phyloP scores from a whole-genome alignment of 1,284 basidiomycete species.

The Naganishia sp. region DNA sequence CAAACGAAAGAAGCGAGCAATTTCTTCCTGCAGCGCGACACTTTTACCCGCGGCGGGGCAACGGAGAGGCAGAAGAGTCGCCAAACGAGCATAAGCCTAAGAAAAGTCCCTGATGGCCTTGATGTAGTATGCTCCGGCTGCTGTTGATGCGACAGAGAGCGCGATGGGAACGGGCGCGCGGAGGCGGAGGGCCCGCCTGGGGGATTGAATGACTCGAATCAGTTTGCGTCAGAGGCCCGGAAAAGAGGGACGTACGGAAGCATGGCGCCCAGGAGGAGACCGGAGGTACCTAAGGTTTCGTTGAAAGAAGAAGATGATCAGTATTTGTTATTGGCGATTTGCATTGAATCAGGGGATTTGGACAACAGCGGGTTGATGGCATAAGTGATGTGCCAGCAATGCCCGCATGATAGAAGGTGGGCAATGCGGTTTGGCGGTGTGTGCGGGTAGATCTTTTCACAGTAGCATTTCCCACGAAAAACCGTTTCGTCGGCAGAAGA shows the following conservation, averaged over 20 bases:
- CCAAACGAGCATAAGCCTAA: neutral
- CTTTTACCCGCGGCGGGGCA: too few relatives aligned
- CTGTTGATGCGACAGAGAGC: constrained; percentile 28
- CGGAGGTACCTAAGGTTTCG: constrained; percentile 17
- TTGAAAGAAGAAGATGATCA: neutral
- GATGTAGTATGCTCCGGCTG: constrained; percentile 32
- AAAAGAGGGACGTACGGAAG: constrained; percentile 21
- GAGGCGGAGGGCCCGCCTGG: constrained; percentile 31
- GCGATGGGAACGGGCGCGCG: constrained; percentile 32
- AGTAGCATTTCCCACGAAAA: too few relatives aligned
- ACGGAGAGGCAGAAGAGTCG: neutral
- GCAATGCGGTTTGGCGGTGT: too few relatives aligned
- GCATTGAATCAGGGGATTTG: too few relatives aligned
- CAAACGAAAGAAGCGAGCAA: neutral
- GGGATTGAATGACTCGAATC: neutral
- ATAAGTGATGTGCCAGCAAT: too few relatives aligned
- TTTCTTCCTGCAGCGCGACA: too few relatives aligned
- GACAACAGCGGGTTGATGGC: too few relatives aligned
- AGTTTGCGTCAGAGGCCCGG: neutral
- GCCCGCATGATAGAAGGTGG: too few relatives aligned
- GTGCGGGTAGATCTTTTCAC: too few relatives aligned
- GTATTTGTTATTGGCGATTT: neutral
- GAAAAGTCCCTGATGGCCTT: constrained; percentile 33
- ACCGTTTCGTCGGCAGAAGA: too few relatives aligned
- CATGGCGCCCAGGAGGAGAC: constrained; percentile 26